A percentile compares a stretch with the other conserved stretches of the same genome.
These are phyloP conservation scores for Solanum rostratum DNA, from an alignment of 257 asterid species.

Conservation along the genomic window DNA sequence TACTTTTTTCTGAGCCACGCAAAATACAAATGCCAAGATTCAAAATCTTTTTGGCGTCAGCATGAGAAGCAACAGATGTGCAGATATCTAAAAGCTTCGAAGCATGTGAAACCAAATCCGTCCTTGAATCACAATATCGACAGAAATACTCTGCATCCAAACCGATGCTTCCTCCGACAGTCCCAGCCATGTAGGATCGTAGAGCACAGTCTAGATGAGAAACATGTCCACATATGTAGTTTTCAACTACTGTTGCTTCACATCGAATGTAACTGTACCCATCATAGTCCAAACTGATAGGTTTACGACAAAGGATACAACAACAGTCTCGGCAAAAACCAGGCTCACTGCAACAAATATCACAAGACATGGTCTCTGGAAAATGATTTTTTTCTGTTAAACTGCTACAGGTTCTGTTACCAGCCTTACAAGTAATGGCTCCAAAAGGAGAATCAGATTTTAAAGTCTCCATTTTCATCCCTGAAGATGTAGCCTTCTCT, in stretches of 20 bases:
- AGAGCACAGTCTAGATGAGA: constrained; percentile 71
- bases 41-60: constrained; percentile 39
- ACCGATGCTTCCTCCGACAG: constrained; percentile 61
- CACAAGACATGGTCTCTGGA: constrained; percentile 41
- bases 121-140: constrained; percentile 69
- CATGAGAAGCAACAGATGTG: constrained; percentile 30
- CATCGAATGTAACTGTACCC: constrained; percentile 45
- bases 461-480: neutral
- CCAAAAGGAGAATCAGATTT: constrained; percentile 6
- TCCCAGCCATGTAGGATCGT: constrained; percentile 79
- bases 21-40: constrained; percentile 34
- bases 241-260: constrained; percentile 31
- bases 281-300: constrained; percentile 15
- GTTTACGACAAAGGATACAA: constrained; percentile 65
- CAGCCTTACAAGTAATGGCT: constrained; percentile 43
- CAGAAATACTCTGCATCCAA: constrained; percentile 83
- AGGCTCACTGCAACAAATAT: constrained; percentile 59
- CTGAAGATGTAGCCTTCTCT: constrained; percentile 4
- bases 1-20: constrained; percentile 36
- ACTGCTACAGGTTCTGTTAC: constrained; percentile 43
- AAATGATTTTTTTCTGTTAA: constrained; percentile 17
- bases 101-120: constrained; percentile 51
- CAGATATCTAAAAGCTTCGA: constrained; percentile 32
- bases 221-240: constrained; percentile 56
- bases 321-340: constrained; percentile 71